Evolutionary conservation across 108 stramenopile genomes (phyloP), one percentile per base, ranked within the genome.

Genomic region (Pinguiococcus pyrenoidosus): DNA sequence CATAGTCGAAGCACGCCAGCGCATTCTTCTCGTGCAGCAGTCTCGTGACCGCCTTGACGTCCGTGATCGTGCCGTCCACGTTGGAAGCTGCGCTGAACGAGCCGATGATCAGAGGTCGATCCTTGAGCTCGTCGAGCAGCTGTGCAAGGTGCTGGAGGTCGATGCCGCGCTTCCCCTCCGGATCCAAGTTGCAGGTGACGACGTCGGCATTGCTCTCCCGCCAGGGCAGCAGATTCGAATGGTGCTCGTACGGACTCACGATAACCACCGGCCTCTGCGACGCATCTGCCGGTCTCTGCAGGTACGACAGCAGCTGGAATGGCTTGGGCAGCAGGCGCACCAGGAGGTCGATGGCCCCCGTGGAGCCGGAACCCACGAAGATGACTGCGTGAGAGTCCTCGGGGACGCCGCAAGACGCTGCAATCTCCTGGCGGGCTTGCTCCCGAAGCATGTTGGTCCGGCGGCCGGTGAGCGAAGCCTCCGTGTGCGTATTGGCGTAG

Each of bases 171-270:
- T 21, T 4, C 6, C 22, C 22, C 8, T 43, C 22, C 18, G 5
- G 10, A 6, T 0, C 5, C 43, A 2, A 28, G 34, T 8, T 22
- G 9, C 0, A 8, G 4, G 29, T 41, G 16, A 71, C 32, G 21
- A 72, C 66, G 25, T 74, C 66, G 1, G 60, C 69, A 32, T 43
- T 66, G 34, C 64, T 72, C 71, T 98, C 96, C 49, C 91, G 58
- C 91, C 91, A 98, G 1, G 91, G 91, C 3, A 99, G 53, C 28
- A 99, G 51, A 61, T 92, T 94, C 44, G 87, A 87, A 55, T 99
- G 96, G 62, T 99, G 96, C 66, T 89, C 92, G 44, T 81, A 92
- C 8, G 92, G 87, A 4, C 91, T 85, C 18, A 84, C 68, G 56
- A 99, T 81, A 13, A 95, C 77, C 1, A 91, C 69, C 0, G 62